phyloP scores from a whole-genome alignment of 2,329 filamentous ascomycete species.

The Aspergillus cejpii region DNA sequence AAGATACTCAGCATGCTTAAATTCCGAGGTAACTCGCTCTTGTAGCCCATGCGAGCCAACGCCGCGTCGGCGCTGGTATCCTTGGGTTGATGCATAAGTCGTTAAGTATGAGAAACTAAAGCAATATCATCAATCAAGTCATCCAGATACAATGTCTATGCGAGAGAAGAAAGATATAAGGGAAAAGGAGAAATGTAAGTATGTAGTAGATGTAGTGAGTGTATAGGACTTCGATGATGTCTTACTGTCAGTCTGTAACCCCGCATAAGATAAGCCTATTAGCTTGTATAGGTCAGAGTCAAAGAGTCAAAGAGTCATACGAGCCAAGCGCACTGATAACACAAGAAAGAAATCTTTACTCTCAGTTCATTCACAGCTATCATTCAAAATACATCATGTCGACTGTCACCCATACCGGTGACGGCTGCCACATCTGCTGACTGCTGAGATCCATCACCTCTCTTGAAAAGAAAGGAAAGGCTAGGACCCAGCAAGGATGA shows the following conservation, averaged over 20 bases:
- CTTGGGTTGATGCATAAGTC: conserved; percentile 22
- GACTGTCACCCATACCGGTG: conserved; percentile 24
- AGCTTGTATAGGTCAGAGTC: too few species aligned
- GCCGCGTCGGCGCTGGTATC: conserved; percentile 50
- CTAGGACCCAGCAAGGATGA: neutral
- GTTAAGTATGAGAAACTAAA: too few species aligned
- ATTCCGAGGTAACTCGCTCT: conserved; percentile 58
- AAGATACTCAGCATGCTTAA: conserved; percentile 64
- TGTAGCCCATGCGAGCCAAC: conserved; percentile 62
- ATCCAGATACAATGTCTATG: neutral
- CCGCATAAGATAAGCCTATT: too few species aligned
- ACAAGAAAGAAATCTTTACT: too few species aligned
- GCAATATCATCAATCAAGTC: neutral
- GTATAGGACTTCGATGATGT: too few species aligned
- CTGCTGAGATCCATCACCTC: conserved; percentile 2
- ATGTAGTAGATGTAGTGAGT: too few species aligned
- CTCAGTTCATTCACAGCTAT: conserved; percentile 15
- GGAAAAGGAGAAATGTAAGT: too few species aligned
- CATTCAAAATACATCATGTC: conserved; percentile 16
- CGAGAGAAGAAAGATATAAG: too few species aligned
- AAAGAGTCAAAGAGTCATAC: too few species aligned
- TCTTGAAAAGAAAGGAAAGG: neutral
- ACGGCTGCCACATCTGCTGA: conserved; percentile 32
- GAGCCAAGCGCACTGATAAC: too few species aligned
- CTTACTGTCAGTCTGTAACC: too few species aligned